Evolutionary conservation across 768 basidiomycete genomes (phyloP).

Genomic region (Boletus rufocinnamomeus): DNA sequence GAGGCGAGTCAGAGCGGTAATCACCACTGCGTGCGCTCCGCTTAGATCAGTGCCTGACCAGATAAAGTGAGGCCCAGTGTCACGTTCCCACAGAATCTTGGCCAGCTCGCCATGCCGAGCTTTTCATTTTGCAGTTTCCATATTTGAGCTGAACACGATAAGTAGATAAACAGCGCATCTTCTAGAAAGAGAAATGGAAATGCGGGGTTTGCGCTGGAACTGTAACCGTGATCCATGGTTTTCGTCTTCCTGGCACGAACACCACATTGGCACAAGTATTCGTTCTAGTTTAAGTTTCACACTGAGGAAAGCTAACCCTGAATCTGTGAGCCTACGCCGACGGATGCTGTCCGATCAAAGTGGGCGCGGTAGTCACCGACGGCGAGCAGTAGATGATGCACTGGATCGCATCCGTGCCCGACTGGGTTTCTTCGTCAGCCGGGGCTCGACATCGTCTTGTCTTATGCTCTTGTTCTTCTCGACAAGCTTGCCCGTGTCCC

Average conservation of each 20-base stretch:
- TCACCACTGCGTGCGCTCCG: constrained; percentile 24
- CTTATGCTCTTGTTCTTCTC: constrained; percentile 28
- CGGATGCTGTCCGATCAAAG: constrained; percentile 5
- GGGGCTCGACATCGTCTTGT: constrained; percentile 29
- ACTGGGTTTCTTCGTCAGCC: constrained; percentile 30
- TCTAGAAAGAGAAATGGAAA: constrained; percentile 8
- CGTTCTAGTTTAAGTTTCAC: constrained; percentile 6
- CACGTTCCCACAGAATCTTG: constrained; percentile 24
- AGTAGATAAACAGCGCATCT: constrained; percentile 17
- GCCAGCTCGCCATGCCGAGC: constrained; percentile 14
- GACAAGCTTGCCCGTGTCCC: constrained; percentile 40
- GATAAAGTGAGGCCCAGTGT: constrained; percentile 27
- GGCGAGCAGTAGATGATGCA: constrained; percentile 25
- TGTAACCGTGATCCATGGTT: neutral
- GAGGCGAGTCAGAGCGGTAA: constrained; percentile 25
- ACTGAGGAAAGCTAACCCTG: constrained; percentile 20
- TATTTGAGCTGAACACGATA: constrained; percentile 19
- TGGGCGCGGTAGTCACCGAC: constrained; percentile 26
- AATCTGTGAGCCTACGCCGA: constrained; percentile 14
- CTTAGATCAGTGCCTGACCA: constrained; percentile 32
- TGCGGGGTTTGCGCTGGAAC: constrained; percentile 10
- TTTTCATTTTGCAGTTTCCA: constrained; percentile 29
- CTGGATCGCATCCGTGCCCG: constrained; percentile 28
- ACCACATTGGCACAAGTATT: neutral
- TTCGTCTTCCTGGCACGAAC: neutral